A percentile compares a stretch with the other conserved stretches of the same genome.
Evolutionary conservation across 441 rosid species (phyloP).

Genomic region (Bocquillonia castaneifolia): DNA sequence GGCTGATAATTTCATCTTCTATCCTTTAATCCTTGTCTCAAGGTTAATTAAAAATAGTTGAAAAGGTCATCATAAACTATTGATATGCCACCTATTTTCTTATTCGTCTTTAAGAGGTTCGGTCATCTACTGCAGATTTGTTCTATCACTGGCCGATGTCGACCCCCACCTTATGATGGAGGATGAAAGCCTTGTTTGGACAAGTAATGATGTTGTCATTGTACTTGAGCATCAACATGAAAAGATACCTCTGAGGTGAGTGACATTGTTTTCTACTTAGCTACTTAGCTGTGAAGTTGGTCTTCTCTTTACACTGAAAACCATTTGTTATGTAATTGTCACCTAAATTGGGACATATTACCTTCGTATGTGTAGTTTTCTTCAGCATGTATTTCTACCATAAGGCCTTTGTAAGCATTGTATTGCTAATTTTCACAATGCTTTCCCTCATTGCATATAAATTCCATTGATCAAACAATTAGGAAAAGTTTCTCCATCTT

Average conservation of each 20-base stretch:
- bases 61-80: neutral
- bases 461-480: neutral
- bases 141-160: conserved; percentile 93
- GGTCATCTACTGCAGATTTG: conserved; percentile 53
- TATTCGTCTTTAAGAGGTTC: neutral
- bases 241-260: conserved; percentile 87
- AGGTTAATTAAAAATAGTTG: neutral
- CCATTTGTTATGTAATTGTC: too few species aligned
- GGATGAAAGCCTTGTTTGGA: conserved; percentile 97
- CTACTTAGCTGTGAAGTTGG: neutral
- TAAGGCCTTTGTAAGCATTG: neutral
- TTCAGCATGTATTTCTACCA: neutral
- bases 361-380: neutral
- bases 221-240: conserved; percentile 89
- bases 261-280: conserved; percentile 9
- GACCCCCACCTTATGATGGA: conserved; percentile 92
- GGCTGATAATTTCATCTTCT: neutral
- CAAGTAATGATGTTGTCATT: conserved; percentile 82
- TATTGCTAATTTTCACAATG: neutral
- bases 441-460: neutral
- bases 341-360: too few species aligned
- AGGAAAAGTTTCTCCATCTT: neutral
- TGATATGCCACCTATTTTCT: neutral
- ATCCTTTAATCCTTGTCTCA: neutral
- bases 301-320: neutral